Percentiles rank a stretch among this genome's conserved stretches.
These are phyloP conservation scores for Lepraria neglecta DNA, from an alignment of 495 filamentous ascomycete genomes.

Conservation along the genomic window DNA sequence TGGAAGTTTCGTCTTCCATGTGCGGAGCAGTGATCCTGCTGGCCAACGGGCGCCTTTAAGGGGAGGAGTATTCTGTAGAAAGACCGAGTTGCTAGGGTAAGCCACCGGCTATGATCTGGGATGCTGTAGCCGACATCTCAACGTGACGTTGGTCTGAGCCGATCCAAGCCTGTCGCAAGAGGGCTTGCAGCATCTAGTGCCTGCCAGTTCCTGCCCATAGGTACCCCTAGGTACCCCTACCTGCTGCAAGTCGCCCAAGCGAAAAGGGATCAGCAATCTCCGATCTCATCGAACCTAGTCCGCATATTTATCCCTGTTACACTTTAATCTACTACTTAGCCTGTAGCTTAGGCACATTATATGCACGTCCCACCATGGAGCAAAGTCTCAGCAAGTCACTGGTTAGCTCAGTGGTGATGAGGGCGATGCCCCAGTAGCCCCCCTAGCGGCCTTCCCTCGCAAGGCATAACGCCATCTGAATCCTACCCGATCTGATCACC, in stretches of 20 bases:
- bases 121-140: conserved; percentile 7
- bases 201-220: too few relatives aligned
- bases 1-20: not conserved
- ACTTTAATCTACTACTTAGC: conserved; percentile 8
- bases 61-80: not conserved
- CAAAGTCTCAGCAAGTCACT: not conserved
- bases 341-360: conserved; percentile 14
- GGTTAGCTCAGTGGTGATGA: not conserved
- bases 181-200: conserved; percentile 1
- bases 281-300: conserved; percentile 15
- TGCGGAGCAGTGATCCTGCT: conserved; percentile 8
- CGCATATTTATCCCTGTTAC: conserved; percentile 14
- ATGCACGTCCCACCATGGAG: conserved; percentile 18
- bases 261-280: conserved; percentile 21
- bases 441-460: conserved; percentile 6
- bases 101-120: conserved; percentile 3
- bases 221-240: too few relatives aligned
- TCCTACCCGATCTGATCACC: conserved; percentile 21
- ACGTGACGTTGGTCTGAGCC: conserved; percentile 8
- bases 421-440: not conserved
- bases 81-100: not conserved
- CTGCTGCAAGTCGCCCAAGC: not conserved
- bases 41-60: not conserved
- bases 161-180: conserved; percentile 15
- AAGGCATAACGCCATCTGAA: conserved; percentile 21